These are phyloP conservation scores for Populus alba DNA, from an alignment of 345 rosid genomes.

Conservation along the genomic window DNA sequence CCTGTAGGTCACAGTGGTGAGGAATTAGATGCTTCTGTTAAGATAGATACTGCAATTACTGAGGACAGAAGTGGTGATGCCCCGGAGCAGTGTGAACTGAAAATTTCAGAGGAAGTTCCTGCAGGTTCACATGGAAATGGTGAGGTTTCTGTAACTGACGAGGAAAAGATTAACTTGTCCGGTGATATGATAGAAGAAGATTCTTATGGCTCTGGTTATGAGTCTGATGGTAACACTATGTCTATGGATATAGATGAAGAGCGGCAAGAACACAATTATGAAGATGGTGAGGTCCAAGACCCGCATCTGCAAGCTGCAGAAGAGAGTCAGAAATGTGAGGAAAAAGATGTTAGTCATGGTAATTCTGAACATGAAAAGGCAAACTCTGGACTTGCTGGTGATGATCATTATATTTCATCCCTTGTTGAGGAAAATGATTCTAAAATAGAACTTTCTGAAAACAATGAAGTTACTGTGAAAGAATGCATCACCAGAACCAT, in stretches of 20 bases:
- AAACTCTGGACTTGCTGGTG: slow-evolving; percentile 20
- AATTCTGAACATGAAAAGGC: slow-evolving; percentile 29
- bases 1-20: slow-evolving; percentile 24
- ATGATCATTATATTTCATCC: slow-evolving; percentile 25
- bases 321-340: slow-evolving; percentile 28
- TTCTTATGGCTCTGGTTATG: slow-evolving; percentile 42
- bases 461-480: slow-evolving; percentile 15
- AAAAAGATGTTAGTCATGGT: slow-evolving; percentile 9
- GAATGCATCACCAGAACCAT: slow-evolving; percentile 17
- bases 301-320: slow-evolving; percentile 18
- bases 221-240: slow-evolving; percentile 47
- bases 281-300: slow-evolving; percentile 66
- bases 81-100: slow-evolving; percentile 18
- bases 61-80: slow-evolving; percentile 29
- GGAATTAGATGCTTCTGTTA: slow-evolving; percentile 28
- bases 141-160: slow-evolving; percentile 46
- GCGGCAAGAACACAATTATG: slow-evolving; percentile 40
- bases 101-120: slow-evolving; percentile 19
- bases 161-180: slow-evolving; percentile 55
- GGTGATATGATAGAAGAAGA: slow-evolving; percentile 48
- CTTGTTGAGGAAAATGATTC: slow-evolving; percentile 28
- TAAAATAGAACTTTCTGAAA: slow-evolving; percentile 26
- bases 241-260: slow-evolving; percentile 39
- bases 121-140: slow-evolving; percentile 35
- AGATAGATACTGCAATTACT: slow-evolving; percentile 23